Evolutionary conservation across 306 rosid genomes (phyloP).

Genomic region (Datisca glomerata): DNA sequence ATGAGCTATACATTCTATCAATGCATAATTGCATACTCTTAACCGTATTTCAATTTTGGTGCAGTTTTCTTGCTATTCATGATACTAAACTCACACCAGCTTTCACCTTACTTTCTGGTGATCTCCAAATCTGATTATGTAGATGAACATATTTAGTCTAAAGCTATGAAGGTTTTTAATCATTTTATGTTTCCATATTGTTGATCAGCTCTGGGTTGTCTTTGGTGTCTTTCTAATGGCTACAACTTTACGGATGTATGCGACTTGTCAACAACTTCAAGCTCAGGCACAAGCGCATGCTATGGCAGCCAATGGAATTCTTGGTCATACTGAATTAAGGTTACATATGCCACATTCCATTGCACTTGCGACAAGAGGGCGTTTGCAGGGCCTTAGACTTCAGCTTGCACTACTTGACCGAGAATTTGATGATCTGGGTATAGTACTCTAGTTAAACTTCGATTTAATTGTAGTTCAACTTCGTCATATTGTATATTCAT

Average conservation of each 20-base stretch:
- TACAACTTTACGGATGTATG: slow-evolving; percentile 90
- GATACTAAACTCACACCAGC: slow-evolving; percentile 87
- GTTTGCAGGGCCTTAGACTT: slow-evolving; percentile 90
- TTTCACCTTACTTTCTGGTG: slow-evolving; percentile 95
- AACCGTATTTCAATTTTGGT: too few species aligned
- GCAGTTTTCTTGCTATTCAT: slow-evolving; percentile 82
- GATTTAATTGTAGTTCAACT: too few species aligned
- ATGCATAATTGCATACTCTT: too few species aligned
- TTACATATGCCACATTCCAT: slow-evolving; percentile 87
- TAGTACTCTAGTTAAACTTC: too few species aligned
- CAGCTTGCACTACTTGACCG: slow-evolving; percentile 98
- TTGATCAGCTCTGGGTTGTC: slow-evolving; percentile 90
- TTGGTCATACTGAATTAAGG: slow-evolving; percentile 79
- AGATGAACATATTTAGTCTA: too few species aligned
- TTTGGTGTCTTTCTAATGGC: slow-evolving; percentile 98
- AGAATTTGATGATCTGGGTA: slow-evolving; percentile 93
- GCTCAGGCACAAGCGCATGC: slow-evolving; percentile 97
- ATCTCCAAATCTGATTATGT: slow-evolving; percentile 14
- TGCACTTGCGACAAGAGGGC: slow-evolving; percentile 80
- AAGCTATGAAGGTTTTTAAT: too few species aligned
- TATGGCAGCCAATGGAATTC: slow-evolving; percentile 75
- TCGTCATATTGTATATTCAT: too few species aligned
- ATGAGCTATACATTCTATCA: neutral
- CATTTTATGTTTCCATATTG: too few species aligned
- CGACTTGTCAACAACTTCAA: slow-evolving; percentile 96